These are phyloP conservation scores for Coriolopsis trogii DNA, from an alignment of 1,284 basidiomycete genomes.

Conservation along the genomic window DNA sequence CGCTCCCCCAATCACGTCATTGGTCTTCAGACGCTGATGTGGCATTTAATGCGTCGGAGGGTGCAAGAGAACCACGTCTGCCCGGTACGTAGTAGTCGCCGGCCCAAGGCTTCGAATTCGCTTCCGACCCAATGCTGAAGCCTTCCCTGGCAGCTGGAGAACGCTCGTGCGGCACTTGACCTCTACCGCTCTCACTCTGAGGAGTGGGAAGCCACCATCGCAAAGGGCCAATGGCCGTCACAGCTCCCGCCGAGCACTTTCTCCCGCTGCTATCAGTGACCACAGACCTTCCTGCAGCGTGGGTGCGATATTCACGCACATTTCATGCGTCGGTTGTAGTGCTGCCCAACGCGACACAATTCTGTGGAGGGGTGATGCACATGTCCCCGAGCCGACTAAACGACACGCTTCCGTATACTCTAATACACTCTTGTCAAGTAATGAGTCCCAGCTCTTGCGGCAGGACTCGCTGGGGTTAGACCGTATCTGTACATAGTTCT, in stretches of 20 bases:
- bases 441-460: constrained; percentile 4
- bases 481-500: constrained; percentile 16
- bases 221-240: constrained; percentile 70
- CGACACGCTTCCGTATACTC: neutral
- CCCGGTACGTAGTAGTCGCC: constrained; percentile 52
- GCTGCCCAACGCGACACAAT: constrained; percentile 4
- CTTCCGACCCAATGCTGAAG: neutral
- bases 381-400: neutral
- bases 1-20: constrained; percentile 64
- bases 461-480: neutral
- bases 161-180: constrained; percentile 75
- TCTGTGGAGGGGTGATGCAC: constrained; percentile 5
- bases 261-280: constrained; percentile 73
- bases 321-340: neutral
- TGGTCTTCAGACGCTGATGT: constrained; percentile 75
- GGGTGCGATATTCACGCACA: constrained; percentile 2
- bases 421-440: neutral
- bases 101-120: neutral
- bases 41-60: constrained; percentile 77
- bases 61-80: constrained; percentile 72
- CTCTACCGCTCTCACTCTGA: constrained; percentile 69
- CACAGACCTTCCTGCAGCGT: constrained; percentile 4
- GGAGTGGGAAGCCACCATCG: constrained; percentile 69
- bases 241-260: constrained; percentile 75
- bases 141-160: constrained; percentile 59